Conservation (phyloP, 2,329 filamentous ascomycete species). For the Diaporthe citriasiana region DNA sequence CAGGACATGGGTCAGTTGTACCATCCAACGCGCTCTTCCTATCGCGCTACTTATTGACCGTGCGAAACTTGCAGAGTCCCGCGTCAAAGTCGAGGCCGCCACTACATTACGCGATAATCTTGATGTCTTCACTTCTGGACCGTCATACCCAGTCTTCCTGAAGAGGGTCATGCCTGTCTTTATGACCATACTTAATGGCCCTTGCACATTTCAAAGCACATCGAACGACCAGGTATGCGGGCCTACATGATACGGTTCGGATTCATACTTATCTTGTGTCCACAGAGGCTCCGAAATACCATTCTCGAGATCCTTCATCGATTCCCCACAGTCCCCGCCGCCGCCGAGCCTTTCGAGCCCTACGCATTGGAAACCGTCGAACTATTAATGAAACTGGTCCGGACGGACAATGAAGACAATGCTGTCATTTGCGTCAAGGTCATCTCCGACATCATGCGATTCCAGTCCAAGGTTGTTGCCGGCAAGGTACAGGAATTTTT, state of each 20-base stretch:
- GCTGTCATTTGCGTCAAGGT: conserved; percentile 98
- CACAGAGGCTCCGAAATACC: conserved; percentile 88
- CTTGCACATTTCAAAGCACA: conserved; percentile 91
- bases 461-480: conserved; percentile 85
- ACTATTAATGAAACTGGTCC: conserved; percentile 88
- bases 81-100: conserved; percentile 85
- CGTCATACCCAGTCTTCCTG: conserved; percentile 84
- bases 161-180: conserved; percentile 92
- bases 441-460: conserved; percentile 95
- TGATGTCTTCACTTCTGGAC: conserved; percentile 86
- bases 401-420: conserved; percentile 97
- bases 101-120: conserved; percentile 91
- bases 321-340: conserved; percentile 78
- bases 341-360: conserved; percentile 85
- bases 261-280: conserved; percentile 45
- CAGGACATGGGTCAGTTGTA: conserved; percentile 66
- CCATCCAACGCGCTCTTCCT: not conserved
- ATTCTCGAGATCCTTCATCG: conserved; percentile 95
- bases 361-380: conserved; percentile 92
- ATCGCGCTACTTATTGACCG: conserved; percentile 41
- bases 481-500: conserved; percentile 91
- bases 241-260: not conserved
- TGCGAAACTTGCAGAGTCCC: conserved; percentile 72
- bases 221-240: conserved; percentile 85
- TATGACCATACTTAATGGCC: conserved; percentile 84